Conservation (phyloP, 352 stramenopile species). For the Phytophthora crassamura region DNA sequence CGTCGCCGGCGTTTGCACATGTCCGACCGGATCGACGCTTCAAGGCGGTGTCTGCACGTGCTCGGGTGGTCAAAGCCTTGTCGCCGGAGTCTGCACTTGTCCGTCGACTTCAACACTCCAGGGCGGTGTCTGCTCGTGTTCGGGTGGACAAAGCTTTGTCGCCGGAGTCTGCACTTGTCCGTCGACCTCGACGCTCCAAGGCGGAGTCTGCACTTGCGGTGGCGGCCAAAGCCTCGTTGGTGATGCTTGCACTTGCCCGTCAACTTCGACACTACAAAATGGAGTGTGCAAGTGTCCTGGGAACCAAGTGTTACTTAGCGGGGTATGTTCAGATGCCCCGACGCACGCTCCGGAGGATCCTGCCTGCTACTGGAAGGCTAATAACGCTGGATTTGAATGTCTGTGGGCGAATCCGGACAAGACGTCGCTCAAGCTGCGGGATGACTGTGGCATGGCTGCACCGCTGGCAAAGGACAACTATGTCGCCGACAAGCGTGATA, state of each 20-base stretch:
- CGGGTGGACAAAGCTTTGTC: neutral
- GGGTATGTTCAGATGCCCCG: neutral
- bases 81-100: neutral
- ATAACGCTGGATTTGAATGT: constrained; percentile 10
- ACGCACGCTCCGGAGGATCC: too few relatives aligned
- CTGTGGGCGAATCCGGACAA: neutral
- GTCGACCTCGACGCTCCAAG: neutral
- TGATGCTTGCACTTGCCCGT: neutral
- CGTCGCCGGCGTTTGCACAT: neutral
- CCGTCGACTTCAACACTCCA: neutral
- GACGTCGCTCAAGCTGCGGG: neutral
- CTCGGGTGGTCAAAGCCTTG: neutral
- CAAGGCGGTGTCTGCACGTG: neutral
- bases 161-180: neutral
- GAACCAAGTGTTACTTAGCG: too few relatives aligned
- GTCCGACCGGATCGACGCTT: neutral
- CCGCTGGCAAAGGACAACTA: constrained; percentile 34
- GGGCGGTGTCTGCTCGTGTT: neutral
- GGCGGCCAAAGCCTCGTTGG: neutral
- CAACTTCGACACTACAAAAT: neutral
- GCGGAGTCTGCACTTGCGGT: neutral
- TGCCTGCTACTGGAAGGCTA: constrained; percentile 20
- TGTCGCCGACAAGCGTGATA: constrained; percentile 19
- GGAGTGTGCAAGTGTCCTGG: neutral
- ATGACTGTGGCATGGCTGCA: constrained; percentile 12